Evolutionary conservation across 257 asterid species (phyloP).

Genomic region (Penstemon newberryi): DNA sequence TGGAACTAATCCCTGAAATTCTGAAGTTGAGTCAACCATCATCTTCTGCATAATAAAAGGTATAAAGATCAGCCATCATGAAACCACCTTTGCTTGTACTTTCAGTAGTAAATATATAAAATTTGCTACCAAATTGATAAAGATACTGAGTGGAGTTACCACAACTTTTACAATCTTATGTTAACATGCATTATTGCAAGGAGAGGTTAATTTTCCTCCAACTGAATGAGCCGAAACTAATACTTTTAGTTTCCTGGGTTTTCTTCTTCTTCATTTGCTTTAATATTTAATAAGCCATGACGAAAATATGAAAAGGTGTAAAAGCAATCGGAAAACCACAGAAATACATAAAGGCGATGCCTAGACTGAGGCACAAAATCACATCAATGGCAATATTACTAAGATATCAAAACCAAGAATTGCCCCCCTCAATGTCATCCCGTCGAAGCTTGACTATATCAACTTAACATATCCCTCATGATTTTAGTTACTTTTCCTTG

Average conservation of each 20-base stretch:
- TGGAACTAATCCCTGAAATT: constrained; percentile 73
- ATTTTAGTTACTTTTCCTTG: neutral
- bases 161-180: constrained; percentile 2
- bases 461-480: constrained; percentile 1
- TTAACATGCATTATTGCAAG: constrained; percentile 3
- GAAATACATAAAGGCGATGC: neutral
- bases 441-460: neutral
- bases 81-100: constrained; percentile 18
- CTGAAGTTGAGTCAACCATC: constrained; percentile 62
- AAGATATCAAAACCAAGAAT: neutral
- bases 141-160: constrained; percentile 17
- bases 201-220: constrained; percentile 8
- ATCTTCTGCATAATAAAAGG: constrained; percentile 54
- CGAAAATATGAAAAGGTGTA: constrained; percentile 2
- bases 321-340: constrained; percentile 12
- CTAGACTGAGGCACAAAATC: constrained; percentile 1
- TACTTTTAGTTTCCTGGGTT: constrained; percentile 4
- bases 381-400: constrained; percentile 1
- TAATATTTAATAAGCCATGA: constrained; percentile 6
- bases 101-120: constrained; percentile 7
- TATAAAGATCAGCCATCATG: neutral
- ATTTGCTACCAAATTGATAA: constrained; percentile 11
- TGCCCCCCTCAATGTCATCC: neutral
- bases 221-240: constrained; percentile 12
- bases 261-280: neutral